phyloP scores from a whole-genome alignment of 1,139 yeast genomes.

The Scheffersomyces insectosa region DNA sequence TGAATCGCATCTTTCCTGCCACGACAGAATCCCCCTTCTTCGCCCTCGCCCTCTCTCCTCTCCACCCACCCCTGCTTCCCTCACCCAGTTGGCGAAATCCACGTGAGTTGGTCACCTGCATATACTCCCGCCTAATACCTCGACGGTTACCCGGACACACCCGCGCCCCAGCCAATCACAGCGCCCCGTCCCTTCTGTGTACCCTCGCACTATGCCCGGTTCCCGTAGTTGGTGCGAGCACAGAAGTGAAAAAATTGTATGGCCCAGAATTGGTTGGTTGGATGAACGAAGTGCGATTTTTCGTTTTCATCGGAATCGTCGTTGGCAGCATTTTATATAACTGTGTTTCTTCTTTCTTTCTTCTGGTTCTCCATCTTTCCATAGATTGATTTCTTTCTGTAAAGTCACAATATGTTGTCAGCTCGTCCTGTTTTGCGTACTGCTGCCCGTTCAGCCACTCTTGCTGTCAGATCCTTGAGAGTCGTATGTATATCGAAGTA shows the following conservation, averaged over 20 bases:
- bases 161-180: conserved; percentile 1
- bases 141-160: conserved; percentile 8
- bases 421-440: conserved; percentile 82
- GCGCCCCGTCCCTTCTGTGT: not conserved
- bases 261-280: conserved; percentile 8
- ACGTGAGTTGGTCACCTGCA: conserved; percentile 7
- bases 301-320: not conserved
- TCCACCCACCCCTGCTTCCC: not conserved
- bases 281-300: conserved; percentile 2
- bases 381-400: conserved; percentile 2
- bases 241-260: conserved; percentile 1
- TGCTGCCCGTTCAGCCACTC: conserved; percentile 75
- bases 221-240: conserved; percentile 1
- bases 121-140: conserved; percentile 4
- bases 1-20: too few relatives aligned
- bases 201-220: not conserved
- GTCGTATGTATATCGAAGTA: conserved; percentile 51
- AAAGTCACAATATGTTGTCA: conserved; percentile 57
- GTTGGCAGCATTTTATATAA: not conserved
- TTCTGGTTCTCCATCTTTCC: conserved; percentile 10
- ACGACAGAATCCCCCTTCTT: not conserved
- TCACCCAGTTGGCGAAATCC: conserved; percentile 6
- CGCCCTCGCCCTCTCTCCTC: not conserved
- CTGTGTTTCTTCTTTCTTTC: conserved; percentile 1
- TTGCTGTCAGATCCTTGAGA: conserved; percentile 63